Conservation (phyloP, 306 rosid genomes). For the Castanea mollissima region DNA sequence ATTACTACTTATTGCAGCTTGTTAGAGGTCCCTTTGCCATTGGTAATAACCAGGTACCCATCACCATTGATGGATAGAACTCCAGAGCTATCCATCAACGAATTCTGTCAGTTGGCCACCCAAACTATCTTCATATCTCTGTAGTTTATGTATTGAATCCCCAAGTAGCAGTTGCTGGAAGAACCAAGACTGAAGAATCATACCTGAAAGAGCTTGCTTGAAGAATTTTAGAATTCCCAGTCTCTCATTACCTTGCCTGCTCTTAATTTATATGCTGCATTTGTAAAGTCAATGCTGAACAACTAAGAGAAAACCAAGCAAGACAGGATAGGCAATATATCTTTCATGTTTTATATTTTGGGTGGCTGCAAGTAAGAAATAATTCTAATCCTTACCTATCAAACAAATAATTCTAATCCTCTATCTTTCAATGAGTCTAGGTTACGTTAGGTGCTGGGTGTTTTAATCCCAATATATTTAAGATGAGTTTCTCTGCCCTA, state of each 20-base stretch:
- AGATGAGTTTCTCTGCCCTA: too few relatives aligned
- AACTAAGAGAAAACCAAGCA: too few relatives aligned
- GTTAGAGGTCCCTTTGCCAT: not conserved
- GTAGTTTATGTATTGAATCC: not conserved
- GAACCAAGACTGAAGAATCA: not conserved
- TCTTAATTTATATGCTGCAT: too few relatives aligned
- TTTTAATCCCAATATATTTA: too few relatives aligned
- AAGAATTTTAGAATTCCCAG: not conserved
- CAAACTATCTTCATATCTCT: not conserved
- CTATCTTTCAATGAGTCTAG: too few relatives aligned
- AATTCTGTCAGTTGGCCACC: conserved; percentile 5
- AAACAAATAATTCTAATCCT: too few relatives aligned
- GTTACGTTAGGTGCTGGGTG: too few relatives aligned
- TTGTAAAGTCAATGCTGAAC: too few relatives aligned
- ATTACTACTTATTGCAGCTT: not conserved
- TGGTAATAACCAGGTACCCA: not conserved
- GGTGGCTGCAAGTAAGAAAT: too few relatives aligned
- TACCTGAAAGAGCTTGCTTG: not conserved
- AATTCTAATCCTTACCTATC: too few relatives aligned
- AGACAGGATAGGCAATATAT: too few relatives aligned
- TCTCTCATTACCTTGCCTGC: not conserved
- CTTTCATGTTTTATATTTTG: too few relatives aligned
- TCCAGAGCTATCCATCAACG: not conserved
- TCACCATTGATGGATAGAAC: not conserved
- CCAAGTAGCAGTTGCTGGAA: not conserved